Evolutionary conservation across 1,284 basidiomycete genomes (phyloP), one percentile per base, ranked within the genome.

Genomic region (Ustilago crameri): DNA sequence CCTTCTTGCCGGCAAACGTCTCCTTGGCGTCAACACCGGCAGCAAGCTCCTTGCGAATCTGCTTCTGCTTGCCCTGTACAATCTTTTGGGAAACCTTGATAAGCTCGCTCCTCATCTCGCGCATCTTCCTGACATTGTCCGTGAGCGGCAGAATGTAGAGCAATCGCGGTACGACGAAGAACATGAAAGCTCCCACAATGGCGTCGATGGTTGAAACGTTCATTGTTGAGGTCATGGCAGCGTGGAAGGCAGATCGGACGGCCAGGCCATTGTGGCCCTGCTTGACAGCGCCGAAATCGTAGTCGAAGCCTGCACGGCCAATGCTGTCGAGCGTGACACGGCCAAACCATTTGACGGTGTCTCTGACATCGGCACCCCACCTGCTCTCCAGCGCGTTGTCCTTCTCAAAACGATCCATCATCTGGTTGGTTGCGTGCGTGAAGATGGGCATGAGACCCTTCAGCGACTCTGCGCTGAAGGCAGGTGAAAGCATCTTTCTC

Each of bases 301-400:
- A 74, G 44, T 69, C 71, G 51, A 74, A 74, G 10, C 71, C 71
- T 5, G 71, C 71, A 12, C 40, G 57, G 7, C 71, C 71, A 42
- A 74, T 74, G n/a, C 71, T 69, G 49, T 74, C 71, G 32, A 74
- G 58, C 38, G 71, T 72, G 3, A 72, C 64, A 40, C 69, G 53
- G 0, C 69, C 69, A 15, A 72, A 72, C 69, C 69, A 72, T 45
- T 67, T 66, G 40, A 72, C 63, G 5, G 48, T 42, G 37, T 72
- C 69, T 22, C 50, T 56, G 32, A 60, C 57, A 40, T 44, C 69
- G 5, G 40, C 15, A 4, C 69, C 69, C 63, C 64, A 72, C 9
- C 55, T 42, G 23, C 45, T 14, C 32, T 72, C 69, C 32, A 72
- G 53, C 35, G 63, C 59, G 4, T 51, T 60, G 41, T 72, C 69